Percentiles rank a stretch among this genome's conserved stretches.
Evolutionary conservation across 495 filamentous ascomycete genomes (phyloP).

Genomic region (Aspergillus olivimuriae): DNA sequence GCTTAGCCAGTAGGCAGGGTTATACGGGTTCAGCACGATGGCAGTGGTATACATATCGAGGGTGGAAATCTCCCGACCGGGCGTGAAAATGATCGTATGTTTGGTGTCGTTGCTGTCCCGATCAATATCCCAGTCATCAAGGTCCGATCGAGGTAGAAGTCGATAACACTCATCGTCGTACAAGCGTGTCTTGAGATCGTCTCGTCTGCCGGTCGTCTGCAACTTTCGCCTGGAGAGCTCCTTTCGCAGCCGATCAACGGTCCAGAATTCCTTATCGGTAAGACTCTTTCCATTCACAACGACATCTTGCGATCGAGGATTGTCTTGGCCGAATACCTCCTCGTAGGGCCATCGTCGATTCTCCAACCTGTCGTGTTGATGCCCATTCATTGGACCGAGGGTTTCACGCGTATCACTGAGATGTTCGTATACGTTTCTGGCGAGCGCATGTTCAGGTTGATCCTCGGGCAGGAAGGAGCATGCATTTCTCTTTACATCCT

Average conservation of each 20-base stretch:
- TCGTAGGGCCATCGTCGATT: neutral
- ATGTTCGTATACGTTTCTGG: neutral
- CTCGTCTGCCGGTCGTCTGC: neutral
- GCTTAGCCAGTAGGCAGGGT: conserved; percentile 60
- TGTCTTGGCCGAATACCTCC: neutral
- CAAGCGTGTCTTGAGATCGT: neutral
- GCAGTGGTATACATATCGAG: conserved; percentile 33
- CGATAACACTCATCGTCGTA: conserved; percentile 2
- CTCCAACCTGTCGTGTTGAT: neutral
- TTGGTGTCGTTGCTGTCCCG: conserved; percentile 3
- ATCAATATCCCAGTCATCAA: conserved; percentile 19
- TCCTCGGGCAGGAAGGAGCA: neutral
- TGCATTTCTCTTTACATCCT: conserved; percentile 2
- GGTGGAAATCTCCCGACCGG: neutral
- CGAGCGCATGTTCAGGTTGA: neutral
- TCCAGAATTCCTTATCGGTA: neutral
- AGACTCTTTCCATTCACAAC: neutral
- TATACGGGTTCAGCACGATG: conserved; percentile 52
- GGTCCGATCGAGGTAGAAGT: conserved; percentile 12
- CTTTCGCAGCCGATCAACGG: neutral
- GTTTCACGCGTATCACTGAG: neutral
- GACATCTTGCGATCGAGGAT: no score
- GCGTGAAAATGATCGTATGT: conserved; percentile 11
- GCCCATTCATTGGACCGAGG: neutral
- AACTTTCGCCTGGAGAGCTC: neutral